Evolutionary conservation across 139 green algal genomes (phyloP), one percentile per base, ranked within the genome.

Genomic region (Astrephomene gubernaculifera): DNA sequence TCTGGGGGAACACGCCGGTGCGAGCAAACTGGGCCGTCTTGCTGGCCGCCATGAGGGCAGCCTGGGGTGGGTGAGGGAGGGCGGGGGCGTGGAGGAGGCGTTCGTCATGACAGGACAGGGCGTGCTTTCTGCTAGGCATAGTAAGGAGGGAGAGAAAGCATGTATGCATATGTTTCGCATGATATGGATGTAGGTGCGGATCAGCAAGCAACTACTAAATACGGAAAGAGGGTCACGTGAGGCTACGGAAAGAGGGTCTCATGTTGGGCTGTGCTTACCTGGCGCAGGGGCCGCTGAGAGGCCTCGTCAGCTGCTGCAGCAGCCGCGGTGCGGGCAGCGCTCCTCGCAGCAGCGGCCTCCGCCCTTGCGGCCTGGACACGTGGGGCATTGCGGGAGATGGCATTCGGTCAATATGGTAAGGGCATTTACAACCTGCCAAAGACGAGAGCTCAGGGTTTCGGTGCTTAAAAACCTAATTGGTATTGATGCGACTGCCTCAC

Each of bases 1-100:
- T 81, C 22, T 49, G 29, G 6, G 70, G 70, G 64, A 87, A 88
- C 1, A 71, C 45, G 33, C 83, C 83, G 9, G 83, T 84, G 52
- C 83, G 83, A 7, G 83, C 83, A 71, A 79, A 88, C 64, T 80
- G 44, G 2, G 83, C 83, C 22, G 83, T 88, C 29, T 33, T 54
- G 39, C 81, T 88, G 27, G 83, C 83, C 17, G 83, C 73, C 61
- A 88, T 71, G 25, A 88, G 41, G 1, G 83, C 83, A 0, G 83
- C 83, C 83, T 88, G 63, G 19, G 2, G n/a, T 1, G 69, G 9
- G 27, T 7, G 41, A 7, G 36, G 36, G 3, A 14, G 33, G 61
- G 29, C 22, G 22, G 29, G 5, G 33, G 17, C 4, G 9, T 45
- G 52, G 22, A 44, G 65, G 4, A 29, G 19, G 35, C 19, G 49